phyloP scores from a whole-genome alignment of 306 rosid genomes.

The Dicorynia guianensis region DNA sequence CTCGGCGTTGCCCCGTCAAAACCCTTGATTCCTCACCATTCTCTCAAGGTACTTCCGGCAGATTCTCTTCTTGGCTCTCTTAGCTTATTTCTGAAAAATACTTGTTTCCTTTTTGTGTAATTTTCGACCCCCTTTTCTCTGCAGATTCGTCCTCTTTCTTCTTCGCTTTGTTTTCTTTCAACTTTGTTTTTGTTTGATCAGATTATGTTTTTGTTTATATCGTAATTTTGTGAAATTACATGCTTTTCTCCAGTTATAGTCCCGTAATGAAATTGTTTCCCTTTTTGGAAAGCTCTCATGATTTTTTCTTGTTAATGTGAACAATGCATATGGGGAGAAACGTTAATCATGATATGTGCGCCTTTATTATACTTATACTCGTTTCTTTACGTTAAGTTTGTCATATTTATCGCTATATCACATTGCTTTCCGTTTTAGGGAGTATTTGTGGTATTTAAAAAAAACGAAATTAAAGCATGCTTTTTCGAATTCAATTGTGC shows the following conservation, averaged over 20 bases:
- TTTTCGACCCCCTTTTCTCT: slow-evolving; percentile 34
- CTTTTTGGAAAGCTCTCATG: slow-evolving; percentile 19
- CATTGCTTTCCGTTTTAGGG: slow-evolving; percentile 1
- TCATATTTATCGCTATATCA: not conserved
- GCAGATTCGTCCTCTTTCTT: slow-evolving; percentile 65
- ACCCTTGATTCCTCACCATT: slow-evolving; percentile 69
- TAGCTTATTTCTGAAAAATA: not conserved
- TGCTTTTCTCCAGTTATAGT: slow-evolving; percentile 34
- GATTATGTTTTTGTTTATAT: slow-evolving; percentile 5
- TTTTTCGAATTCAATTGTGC: slow-evolving; percentile 19
- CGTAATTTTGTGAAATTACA: slow-evolving; percentile 35
- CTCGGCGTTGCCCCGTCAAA: slow-evolving; percentile 44
- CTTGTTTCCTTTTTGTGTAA: not conserved
- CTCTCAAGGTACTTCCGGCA: slow-evolving; percentile 47
- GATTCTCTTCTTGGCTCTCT: slow-evolving; percentile 43
- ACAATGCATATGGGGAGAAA: slow-evolving; percentile 50
- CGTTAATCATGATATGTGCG: slow-evolving; percentile 32
- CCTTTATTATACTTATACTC: slow-evolving; percentile 18
- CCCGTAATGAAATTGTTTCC: slow-evolving; percentile 31
- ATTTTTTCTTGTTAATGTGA: slow-evolving; percentile 45
- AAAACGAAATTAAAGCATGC: too few species aligned
- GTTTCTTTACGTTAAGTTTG: slow-evolving; percentile 24
- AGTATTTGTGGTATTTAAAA: not conserved
- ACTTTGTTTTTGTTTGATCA: not conserved
- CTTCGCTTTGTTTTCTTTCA: slow-evolving; percentile 36